Base-by-base conservation (phyloP, 345 rosid genomes). In the Syzygium aqueum region DNA sequence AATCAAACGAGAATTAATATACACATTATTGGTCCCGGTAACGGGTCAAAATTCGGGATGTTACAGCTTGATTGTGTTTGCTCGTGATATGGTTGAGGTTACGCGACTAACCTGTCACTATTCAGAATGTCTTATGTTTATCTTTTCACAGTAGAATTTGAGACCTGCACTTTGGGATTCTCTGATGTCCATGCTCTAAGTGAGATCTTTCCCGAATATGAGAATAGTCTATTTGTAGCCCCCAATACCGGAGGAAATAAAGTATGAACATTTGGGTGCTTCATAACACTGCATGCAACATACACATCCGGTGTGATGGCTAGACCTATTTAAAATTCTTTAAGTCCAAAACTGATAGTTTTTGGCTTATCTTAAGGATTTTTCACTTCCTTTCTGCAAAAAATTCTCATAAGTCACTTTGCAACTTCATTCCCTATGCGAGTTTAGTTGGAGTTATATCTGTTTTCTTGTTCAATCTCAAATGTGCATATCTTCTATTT, bases 41-140 rank as follows among this genome's bases (percentile, higher is more conserved):
- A n/a, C n/a, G n/a, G n/a, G n/a, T n/a, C n/a, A n/a, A n/a, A n/a
- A n/a, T n/a, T n/a, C n/a, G n/a, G n/a, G n/a, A n/a, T n/a, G n/a
- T n/a, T n/a, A n/a, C n/a, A n/a, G n/a, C n/a, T n/a, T n/a, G n/a
- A n/a, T 88, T 17, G 95, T 97, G 28, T 92, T 93, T 91, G 99
- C 96, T 87, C 92, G 89, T 87, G 99, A 97, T 86, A 94, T 95
- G 96, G 90, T 92, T 77, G 97, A 96, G 98, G 99, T 67, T 96
- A 46, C 11, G 93, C 87, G 53, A 61, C 53, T 27, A 28, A 11
- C 59, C 87, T 83, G 86, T 82, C 0, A 6, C 83, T n/a, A 16
- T 11, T 77, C 78, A 17, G 28, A 50, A 30, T 86, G 52, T 84
- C 37, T 21, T 14, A 37, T 19, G 10, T 40, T 19, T 85, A 49